Evolutionary conservation across 23 red algal species (phyloP).

Genomic region (Gracilaria caudata): DNA sequence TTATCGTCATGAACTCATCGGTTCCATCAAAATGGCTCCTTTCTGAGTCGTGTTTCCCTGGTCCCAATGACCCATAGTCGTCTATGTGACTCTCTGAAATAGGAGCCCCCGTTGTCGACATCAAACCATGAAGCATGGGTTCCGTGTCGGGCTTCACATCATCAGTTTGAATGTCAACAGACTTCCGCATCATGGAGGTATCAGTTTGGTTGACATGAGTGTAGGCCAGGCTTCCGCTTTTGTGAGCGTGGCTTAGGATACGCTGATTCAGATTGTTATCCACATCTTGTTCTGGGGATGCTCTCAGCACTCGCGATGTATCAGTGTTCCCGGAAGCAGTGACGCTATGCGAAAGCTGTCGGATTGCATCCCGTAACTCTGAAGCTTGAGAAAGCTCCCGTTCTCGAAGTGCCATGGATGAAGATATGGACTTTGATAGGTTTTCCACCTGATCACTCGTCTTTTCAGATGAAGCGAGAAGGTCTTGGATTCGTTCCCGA

Average conservation of each 20-base stretch:
- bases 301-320: slow-evolving; percentile 1
- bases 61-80: not conserved
- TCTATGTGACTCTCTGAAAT: slow-evolving; percentile 4
- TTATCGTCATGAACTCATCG: slow-evolving; percentile 66
- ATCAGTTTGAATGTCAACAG: slow-evolving; percentile 21
- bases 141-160: not conserved
- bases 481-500: slow-evolving; percentile 46
- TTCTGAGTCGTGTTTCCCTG: not conserved
- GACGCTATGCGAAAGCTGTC: slow-evolving; percentile 56
- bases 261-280: slow-evolving; percentile 5
- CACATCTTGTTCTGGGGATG: not conserved
- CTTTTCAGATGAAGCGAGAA: slow-evolving; percentile 31
- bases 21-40: not conserved
- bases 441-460: slow-evolving; percentile 54
- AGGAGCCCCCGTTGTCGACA: not conserved
- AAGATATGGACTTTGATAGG: slow-evolving; percentile 40
- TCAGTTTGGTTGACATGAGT: slow-evolving; percentile 31
- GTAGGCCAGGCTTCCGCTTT: slow-evolving; percentile 52
- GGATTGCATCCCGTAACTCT: slow-evolving; percentile 66
- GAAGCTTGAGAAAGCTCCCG: slow-evolving; percentile 32
- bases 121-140: not conserved
- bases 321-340: slow-evolving; percentile 42
- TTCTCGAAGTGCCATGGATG: slow-evolving; percentile 33
- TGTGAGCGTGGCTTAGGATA: slow-evolving; percentile 38
- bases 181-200: slow-evolving; percentile 17